Conservation (phyloP, 2,329 filamentous ascomycete genomes). For the Gremmenia infestans region DNA sequence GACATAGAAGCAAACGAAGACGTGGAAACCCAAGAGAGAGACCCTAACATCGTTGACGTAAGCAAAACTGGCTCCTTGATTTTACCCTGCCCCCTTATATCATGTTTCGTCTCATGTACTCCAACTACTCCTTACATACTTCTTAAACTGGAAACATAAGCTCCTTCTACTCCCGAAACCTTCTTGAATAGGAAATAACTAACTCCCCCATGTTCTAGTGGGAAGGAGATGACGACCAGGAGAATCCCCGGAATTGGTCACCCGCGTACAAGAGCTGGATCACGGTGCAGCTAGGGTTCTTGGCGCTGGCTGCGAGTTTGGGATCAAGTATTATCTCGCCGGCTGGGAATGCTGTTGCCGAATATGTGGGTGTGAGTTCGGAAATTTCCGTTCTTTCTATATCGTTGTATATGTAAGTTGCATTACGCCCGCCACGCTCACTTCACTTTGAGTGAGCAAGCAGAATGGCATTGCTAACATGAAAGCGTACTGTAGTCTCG, state of each 20-base stretch:
- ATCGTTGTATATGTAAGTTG: slow-evolving; percentile 40
- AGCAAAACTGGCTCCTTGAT: too few relatives aligned
- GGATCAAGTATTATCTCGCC: slow-evolving; percentile 48
- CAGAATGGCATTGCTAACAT: too few relatives aligned
- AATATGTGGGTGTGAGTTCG: slow-evolving; percentile 37
- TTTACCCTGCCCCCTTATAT: too few relatives aligned
- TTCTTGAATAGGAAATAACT: too few relatives aligned
- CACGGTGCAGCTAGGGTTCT: slow-evolving; percentile 44
- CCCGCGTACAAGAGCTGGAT: slow-evolving; percentile 41
- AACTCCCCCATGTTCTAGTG: too few relatives aligned
- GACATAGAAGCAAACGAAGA: not conserved
- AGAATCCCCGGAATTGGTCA: slow-evolving; percentile 45
- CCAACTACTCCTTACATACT: too few relatives aligned
- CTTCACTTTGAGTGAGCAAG: not conserved
- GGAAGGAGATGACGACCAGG: slow-evolving; percentile 32
- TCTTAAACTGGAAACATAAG: too few relatives aligned
- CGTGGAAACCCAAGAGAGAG: not conserved
- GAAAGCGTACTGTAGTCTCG: slow-evolving; percentile 32
- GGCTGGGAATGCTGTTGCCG: slow-evolving; percentile 38
- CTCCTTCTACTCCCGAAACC: too few relatives aligned
- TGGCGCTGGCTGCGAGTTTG: slow-evolving; percentile 45
- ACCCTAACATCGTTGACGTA: slow-evolving; percentile 85
- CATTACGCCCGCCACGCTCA: not conserved
- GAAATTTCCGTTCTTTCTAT: slow-evolving; percentile 42
- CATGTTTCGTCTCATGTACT: too few relatives aligned